A percentile compares a stretch with the other conserved stretches of the same genome.
phyloP scores from a whole-genome alignment of 164 flowering plant genomes.

The Dillenia suffruticosa region DNA sequence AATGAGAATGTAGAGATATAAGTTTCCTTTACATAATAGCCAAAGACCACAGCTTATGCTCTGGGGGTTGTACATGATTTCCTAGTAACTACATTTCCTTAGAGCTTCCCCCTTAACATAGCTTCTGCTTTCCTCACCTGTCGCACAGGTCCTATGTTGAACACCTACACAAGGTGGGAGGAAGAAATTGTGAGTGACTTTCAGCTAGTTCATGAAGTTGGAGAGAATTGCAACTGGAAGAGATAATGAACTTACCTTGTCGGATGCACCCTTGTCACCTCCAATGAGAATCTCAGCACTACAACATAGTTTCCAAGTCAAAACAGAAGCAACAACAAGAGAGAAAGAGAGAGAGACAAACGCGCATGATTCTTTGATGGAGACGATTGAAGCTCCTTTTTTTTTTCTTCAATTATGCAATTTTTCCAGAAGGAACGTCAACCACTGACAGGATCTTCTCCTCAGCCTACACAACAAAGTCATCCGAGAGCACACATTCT shows the following conservation, averaged over 20 bases:
- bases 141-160: slow-evolving; percentile 80
- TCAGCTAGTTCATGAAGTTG: not conserved
- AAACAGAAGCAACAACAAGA: not conserved
- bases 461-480: slow-evolving; percentile 44
- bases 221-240: not conserved
- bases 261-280: slow-evolving; percentile 86
- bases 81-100: slow-evolving; percentile 13
- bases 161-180: slow-evolving; percentile 41
- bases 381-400: slow-evolving; percentile 71
- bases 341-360: slow-evolving; percentile 6
- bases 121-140: slow-evolving; percentile 93
- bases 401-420: slow-evolving; percentile 67
- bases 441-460: slow-evolving; percentile 82
- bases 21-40: no score
- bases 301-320: slow-evolving; percentile 25
- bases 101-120: slow-evolving; percentile 72
- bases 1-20: no score
- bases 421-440: slow-evolving; percentile 87
- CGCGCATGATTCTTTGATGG: slow-evolving; percentile 88
- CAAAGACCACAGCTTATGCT: no score
- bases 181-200: not conserved
- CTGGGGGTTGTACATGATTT: no score
- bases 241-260: slow-evolving; percentile 59
- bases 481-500: slow-evolving; percentile 24
- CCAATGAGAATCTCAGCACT: slow-evolving; percentile 93